Evolutionary conservation across 2,329 filamentous ascomycete species (phyloP), one percentile per base, ranked within the genome.

Genomic region (Sporothrix pallida): DNA sequence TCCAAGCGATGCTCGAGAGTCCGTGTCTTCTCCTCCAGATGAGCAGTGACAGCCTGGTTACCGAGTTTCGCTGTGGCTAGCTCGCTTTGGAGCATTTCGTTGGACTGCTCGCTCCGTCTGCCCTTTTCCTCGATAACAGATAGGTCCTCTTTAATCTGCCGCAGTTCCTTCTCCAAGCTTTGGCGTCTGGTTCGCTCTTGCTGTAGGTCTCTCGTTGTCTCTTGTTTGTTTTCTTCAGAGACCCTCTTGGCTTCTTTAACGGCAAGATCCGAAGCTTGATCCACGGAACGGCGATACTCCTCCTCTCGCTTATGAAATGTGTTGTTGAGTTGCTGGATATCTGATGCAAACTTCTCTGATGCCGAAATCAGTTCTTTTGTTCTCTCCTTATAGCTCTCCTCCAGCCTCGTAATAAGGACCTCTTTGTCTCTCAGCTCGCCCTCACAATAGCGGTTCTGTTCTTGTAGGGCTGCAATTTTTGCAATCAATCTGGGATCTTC

Each of bases 111-210:
- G 1, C 26, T 31, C 10, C 74, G 56, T 7, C 58, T 74, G 15
- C 54, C 17, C 42, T 37, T 75, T 12, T 78, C 74, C 50, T 78
- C 75, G 1, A 67, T 2, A 1, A 75, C 73, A 0, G 63, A 70
- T 1, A 70, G 12, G 10, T 70, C 67, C 20, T 76, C 70, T 12
- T 70, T 75, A 37, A 60, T 37, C n/a, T 75, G 67, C 1, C 73
- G 48, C 13, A 78, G 54, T 52, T 76, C 72, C 10, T 60, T 75
- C 31, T 77, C 76, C 8, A 75, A 13, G 12, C 48, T 50, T 50
- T 75, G 74, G 3, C 75, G 54, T 52, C 74, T 77, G 2, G 42
- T 1, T 0, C 74, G 73, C 42, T 75, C 75, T 60, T 74, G 72
- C 15, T 76, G 74, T 2, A 77, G 74, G 13, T 74, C 74, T 7